Conservation (phyloP, 2,329 filamentous ascomycete species). For the Aspergillus ustus region DNA sequence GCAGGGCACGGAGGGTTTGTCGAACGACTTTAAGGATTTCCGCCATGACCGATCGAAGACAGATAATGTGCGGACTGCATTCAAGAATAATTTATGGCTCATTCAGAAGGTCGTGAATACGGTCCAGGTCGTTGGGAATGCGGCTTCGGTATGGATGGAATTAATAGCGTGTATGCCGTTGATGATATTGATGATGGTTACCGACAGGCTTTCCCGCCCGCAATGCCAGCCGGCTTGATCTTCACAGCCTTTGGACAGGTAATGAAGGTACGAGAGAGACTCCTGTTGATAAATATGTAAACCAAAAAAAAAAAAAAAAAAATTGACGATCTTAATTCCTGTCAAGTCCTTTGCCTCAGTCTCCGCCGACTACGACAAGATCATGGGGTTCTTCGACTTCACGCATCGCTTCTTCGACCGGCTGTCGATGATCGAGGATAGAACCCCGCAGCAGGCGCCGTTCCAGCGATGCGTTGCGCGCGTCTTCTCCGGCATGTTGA, state of each 20-base stretch:
- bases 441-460: not conserved
- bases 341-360: slow-evolving; percentile 1
- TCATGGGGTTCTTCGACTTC: slow-evolving; percentile 15
- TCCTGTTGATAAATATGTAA: not conserved
- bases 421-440: slow-evolving; percentile 12
- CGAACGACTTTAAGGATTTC: slow-evolving; percentile 9
- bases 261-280: slow-evolving; percentile 15
- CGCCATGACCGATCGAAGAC: slow-evolving; percentile 9
- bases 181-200: not conserved
- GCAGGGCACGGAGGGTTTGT: slow-evolving; percentile 4
- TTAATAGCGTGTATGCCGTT: not conserved
- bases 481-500: slow-evolving; percentile 12
- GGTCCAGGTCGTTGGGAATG: slow-evolving; percentile 2
- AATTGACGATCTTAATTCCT: not conserved
- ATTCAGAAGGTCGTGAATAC: slow-evolving; percentile 12
- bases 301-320: no score
- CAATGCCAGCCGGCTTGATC: slow-evolving; percentile 17
- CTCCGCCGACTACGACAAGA: slow-evolving; percentile 13
- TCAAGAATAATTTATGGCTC: slow-evolving; percentile 13
- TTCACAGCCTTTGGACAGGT: slow-evolving; percentile 21
- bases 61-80: slow-evolving; percentile 9
- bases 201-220: slow-evolving; percentile 16
- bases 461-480: slow-evolving; percentile 7
- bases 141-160: slow-evolving; percentile 1
- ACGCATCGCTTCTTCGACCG: slow-evolving; percentile 14